phyloP scores from a whole-genome alignment of 2,329 filamentous ascomycete genomes.

The Cladophialophora immunda region DNA sequence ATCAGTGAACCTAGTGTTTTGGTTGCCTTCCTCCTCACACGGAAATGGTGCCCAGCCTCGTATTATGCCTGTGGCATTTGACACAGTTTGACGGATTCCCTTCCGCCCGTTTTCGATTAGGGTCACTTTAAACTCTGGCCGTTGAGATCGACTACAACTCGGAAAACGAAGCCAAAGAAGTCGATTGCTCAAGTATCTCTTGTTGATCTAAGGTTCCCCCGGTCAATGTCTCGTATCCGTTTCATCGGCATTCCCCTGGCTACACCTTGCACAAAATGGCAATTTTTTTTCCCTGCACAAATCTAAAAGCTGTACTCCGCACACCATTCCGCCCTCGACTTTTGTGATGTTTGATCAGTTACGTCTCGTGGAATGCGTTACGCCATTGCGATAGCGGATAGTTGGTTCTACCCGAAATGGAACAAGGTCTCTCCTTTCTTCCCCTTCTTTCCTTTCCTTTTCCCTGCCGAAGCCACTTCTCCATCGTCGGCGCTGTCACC shows the following conservation, averaged over 20 bases:
- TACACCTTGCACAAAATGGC: neutral
- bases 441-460: slow-evolving; percentile 46
- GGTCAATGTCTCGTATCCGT: neutral
- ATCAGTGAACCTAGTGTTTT: neutral
- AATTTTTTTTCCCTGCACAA: neutral
- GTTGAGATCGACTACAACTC: neutral
- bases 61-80: neutral
- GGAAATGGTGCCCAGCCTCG: neutral
- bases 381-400: neutral
- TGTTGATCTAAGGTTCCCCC: neutral
- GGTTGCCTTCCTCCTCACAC: neutral
- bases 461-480: slow-evolving; percentile 39
- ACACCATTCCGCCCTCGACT: neutral
- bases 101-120: no score
- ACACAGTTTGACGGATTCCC: no score
- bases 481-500: slow-evolving; percentile 40
- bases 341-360: neutral
- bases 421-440: slow-evolving; percentile 54
- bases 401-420: slow-evolving; percentile 47
- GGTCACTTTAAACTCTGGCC: no score
- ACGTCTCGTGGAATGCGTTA: neutral
- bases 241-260: neutral
- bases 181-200: neutral
- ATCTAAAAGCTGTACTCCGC: neutral
- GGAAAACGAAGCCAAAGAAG: neutral